These are phyloP conservation scores for Austroboletus eburneus DNA, from an alignment of 768 basidiomycete genomes.

Conservation along the genomic window DNA sequence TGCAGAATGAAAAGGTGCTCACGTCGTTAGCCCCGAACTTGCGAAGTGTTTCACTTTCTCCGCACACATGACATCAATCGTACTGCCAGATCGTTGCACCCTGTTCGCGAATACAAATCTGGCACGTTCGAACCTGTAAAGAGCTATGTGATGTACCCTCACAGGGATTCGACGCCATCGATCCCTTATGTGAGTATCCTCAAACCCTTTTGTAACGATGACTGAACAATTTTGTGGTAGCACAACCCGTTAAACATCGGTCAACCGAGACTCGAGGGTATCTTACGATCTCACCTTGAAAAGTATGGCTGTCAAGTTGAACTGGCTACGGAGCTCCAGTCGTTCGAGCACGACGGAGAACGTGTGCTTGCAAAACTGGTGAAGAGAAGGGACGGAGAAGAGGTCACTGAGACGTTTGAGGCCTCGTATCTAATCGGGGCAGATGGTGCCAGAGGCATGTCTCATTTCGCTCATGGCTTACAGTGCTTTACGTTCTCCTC, in stretches of 20 bases:
- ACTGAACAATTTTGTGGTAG: constrained; percentile 1
- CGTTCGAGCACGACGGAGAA: constrained; percentile 37
- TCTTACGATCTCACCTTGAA: constrained; percentile 16
- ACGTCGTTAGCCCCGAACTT: constrained; percentile 28
- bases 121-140: constrained; percentile 16
- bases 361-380: constrained; percentile 36
- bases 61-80: constrained; percentile 36
- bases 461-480: not conserved
- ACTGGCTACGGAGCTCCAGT: constrained; percentile 41
- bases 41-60: constrained; percentile 41
- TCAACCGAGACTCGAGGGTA: constrained; percentile 29
- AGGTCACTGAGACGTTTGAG: constrained; percentile 23
- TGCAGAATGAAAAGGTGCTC: not conserved
- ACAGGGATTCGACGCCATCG: constrained; percentile 20
- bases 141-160: not conserved
- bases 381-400: constrained; percentile 20
- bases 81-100: constrained; percentile 19
- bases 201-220: not conserved
- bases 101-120: constrained; percentile 32
- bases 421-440: constrained; percentile 37
- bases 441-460: constrained; percentile 37
- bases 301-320: constrained; percentile 34
- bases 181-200: constrained; percentile 22
- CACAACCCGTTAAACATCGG: constrained; percentile 13
- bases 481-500: not conserved